Evolutionary conservation across 371 early-diverging fungal genomes (phyloP), one percentile per base, ranked within the genome.

Genomic region (Mortierella sp.): DNA sequence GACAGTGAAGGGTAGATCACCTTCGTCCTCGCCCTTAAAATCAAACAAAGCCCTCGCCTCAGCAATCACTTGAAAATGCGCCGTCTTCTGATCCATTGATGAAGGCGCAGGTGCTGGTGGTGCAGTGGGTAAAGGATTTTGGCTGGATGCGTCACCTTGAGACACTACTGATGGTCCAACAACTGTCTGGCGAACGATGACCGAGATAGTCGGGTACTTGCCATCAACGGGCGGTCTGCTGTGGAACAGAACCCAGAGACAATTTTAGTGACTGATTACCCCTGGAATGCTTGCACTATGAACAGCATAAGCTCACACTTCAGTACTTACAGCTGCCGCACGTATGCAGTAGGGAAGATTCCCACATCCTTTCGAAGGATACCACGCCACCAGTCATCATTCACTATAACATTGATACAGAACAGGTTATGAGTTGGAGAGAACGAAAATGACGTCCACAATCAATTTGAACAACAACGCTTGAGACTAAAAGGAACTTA

Each of bases 351-450:
- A 3, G 73, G 73, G 73, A 73, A 73, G 48, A 73, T 73, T 39
- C 73, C 73, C 27, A 73, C 51, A 2, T 73, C 64, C 53, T 59
- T 67, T 28, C 68, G 47, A n/a, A 73, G 68, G 5, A 58, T 73
- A 19, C 73, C 73, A 24, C 62, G 62, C 73, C 73, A 73, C 73
- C 73, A 73, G 50, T 73, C 73, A 39, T 41, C 68, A 45, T 73
- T 73, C 68, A 73, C 73, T 73, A 64, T 58, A 4, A 21, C 28
- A 16, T 4, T 12, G 21, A 7, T 10, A 46, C 48, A 48, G 13
- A 50, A 28, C 39, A 39, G 39, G 10, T 14, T 10, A 14, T 14
- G 12, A 28, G 14, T 38, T 4, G 27, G 19, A 6, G 18, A 48
- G n/a, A 27, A 31, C 7, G n/a, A 48, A 19, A 28, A 23, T 3